phyloP scores from a whole-genome alignment of 1,284 basidiomycete genomes.

The Laetiporus sulphureus region DNA sequence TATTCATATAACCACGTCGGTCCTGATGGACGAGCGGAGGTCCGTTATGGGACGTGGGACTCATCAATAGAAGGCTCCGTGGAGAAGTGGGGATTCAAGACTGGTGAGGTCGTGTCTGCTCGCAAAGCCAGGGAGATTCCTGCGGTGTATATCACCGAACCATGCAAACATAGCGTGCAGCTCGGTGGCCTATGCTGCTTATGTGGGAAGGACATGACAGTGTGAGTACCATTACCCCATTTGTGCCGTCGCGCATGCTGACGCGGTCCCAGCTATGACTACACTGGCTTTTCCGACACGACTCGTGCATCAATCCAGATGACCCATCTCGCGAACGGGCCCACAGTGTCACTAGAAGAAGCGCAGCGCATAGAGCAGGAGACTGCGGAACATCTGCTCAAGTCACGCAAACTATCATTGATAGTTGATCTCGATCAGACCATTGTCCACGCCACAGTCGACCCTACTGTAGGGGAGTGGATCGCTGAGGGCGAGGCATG shows the following conservation, averaged over 20 bases:
- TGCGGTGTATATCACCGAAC: constrained; percentile 67
- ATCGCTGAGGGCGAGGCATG: constrained; percentile 77
- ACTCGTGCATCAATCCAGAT: constrained; percentile 79
- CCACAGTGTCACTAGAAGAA: constrained; percentile 77
- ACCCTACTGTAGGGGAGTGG: constrained; percentile 98
- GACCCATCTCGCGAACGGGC: constrained; percentile 77
- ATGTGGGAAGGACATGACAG: constrained; percentile 91
- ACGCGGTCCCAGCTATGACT: constrained; percentile 61
- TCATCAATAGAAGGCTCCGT: constrained; percentile 73
- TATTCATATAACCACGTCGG: constrained; percentile 63
- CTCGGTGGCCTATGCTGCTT: constrained; percentile 88
- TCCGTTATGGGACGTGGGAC: constrained; percentile 85
- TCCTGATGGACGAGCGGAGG: constrained; percentile 45
- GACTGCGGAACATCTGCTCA: constrained; percentile 72
- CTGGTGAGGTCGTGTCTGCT: constrained; percentile 53
- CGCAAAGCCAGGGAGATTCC: constrained; percentile 50
- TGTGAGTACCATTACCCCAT: constrained; percentile 43
- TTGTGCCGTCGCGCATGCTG: constrained; percentile 6
- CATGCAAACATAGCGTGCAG: constrained; percentile 92
- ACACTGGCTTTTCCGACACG: constrained; percentile 78
- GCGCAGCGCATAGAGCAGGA: constrained; percentile 85
- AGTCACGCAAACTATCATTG: constrained; percentile 78
- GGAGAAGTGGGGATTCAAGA: constrained; percentile 55
- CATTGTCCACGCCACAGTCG: constrained; percentile 97
- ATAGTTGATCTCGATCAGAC: constrained; percentile 99